Evolutionary conservation across 2,329 filamentous ascomycete species (phyloP).

Genomic region (Tolypocladium ovalisporum): DNA sequence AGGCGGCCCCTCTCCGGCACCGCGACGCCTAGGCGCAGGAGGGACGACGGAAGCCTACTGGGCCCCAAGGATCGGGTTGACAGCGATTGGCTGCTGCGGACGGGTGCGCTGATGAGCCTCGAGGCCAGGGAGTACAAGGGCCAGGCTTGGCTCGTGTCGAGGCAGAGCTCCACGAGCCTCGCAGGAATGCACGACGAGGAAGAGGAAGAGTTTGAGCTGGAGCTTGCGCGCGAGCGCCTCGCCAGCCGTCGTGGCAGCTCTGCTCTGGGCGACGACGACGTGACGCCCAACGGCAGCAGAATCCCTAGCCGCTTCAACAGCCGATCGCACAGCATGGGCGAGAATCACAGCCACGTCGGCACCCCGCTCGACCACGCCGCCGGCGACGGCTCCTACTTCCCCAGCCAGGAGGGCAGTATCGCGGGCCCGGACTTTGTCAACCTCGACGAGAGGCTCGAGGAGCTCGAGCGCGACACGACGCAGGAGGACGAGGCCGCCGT

Average conservation of each 20-base stretch:
- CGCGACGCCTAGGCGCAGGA: slow-evolving; percentile 23
- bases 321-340: slow-evolving; percentile 22
- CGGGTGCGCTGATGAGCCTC: slow-evolving; percentile 50
- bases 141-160: slow-evolving; percentile 56
- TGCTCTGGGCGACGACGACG: slow-evolving; percentile 24
- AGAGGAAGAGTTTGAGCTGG: slow-evolving; percentile 40
- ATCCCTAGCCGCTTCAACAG: slow-evolving; percentile 39
- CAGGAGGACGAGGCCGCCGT: slow-evolving; percentile 49
- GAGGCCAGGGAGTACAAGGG: slow-evolving; percentile 58
- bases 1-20: slow-evolving; percentile 17
- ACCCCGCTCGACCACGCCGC: slow-evolving; percentile 30
- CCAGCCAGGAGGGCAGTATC: slow-evolving; percentile 24
- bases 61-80: slow-evolving; percentile 30
- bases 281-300: slow-evolving; percentile 30
- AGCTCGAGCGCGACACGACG: slow-evolving; percentile 37
- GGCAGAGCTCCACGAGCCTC: slow-evolving; percentile 54
- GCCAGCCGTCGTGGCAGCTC: slow-evolving; percentile 36
- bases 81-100: slow-evolving; percentile 55
- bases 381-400: slow-evolving; percentile 31
- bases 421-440: slow-evolving; percentile 53
- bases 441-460: slow-evolving; percentile 47
- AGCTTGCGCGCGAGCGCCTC: slow-evolving; percentile 38
- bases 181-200: slow-evolving; percentile 39
- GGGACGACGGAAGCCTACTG: slow-evolving; percentile 17
- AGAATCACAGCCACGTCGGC: slow-evolving; percentile 26